These are phyloP conservation scores for Mycena amicta DNA, from an alignment of 768 basidiomycete species.

Conservation along the genomic window DNA sequence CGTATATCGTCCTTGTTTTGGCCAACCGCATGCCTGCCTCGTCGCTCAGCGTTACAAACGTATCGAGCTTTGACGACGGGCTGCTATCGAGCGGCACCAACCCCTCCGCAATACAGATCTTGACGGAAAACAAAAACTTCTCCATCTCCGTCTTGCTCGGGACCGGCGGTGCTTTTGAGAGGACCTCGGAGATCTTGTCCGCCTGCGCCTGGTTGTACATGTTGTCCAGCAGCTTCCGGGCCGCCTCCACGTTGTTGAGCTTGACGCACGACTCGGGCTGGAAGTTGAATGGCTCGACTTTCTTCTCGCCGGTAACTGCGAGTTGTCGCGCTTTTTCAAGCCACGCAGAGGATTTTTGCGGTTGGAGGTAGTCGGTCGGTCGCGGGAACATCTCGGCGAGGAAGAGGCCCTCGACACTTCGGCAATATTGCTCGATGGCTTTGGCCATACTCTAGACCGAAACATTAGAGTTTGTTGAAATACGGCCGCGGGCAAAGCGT, in stretches of 20 bases:
- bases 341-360: slow-evolving; percentile 87
- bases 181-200: slow-evolving; percentile 75
- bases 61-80: slow-evolving; percentile 82
- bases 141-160: slow-evolving; percentile 69
- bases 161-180: slow-evolving; percentile 66
- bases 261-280: slow-evolving; percentile 93
- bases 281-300: slow-evolving; percentile 94
- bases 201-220: slow-evolving; percentile 92
- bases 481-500: background rate
- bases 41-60: slow-evolving; percentile 93
- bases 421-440: slow-evolving; percentile 90
- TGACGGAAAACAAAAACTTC: slow-evolving; percentile 88
- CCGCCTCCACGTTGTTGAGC: slow-evolving; percentile 95
- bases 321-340: slow-evolving; percentile 84
- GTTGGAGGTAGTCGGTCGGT: slow-evolving; percentile 74
- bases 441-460: slow-evolving; percentile 79
- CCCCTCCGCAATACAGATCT: slow-evolving; percentile 89
- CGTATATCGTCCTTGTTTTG: slow-evolving; percentile 96
- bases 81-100: slow-evolving; percentile 77
- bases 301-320: slow-evolving; percentile 80
- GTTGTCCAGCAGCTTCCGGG: slow-evolving; percentile 86
- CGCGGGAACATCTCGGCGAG: slow-evolving; percentile 95
- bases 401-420: slow-evolving; percentile 84
- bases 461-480: background rate
- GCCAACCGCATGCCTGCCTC: slow-evolving; percentile 87